Evolutionary conservation across 192 early-diverging fungal genomes (phyloP).

Genomic region (Mortierella antarctica): DNA sequence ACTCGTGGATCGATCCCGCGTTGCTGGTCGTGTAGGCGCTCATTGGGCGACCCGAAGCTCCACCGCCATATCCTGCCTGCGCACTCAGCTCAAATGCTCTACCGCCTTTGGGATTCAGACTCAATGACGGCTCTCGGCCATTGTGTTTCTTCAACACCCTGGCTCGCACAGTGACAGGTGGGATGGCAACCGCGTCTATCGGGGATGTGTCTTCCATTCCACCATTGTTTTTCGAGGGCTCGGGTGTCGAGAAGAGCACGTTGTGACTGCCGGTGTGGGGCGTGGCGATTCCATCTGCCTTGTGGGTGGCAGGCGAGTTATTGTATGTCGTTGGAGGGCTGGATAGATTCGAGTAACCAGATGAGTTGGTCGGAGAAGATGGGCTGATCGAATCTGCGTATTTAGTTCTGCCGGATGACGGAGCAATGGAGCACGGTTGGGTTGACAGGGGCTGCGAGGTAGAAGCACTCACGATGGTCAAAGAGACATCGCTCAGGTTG

Average conservation of each 20-base stretch:
- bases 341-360: constrained; percentile 17
- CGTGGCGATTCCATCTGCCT: not conserved
- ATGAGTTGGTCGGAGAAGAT: constrained; percentile 24
- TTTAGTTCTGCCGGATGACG: too few species aligned
- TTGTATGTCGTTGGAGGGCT: constrained; percentile 22
- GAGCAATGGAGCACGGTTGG: too few species aligned
- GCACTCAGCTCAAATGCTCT: constrained; percentile 18
- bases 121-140: constrained; percentile 16
- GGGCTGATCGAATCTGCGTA: constrained; percentile 14
- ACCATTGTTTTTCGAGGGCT: not conserved
- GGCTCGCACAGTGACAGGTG: not conserved
- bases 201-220: not conserved
- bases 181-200: constrained; percentile 18
- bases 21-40: constrained; percentile 23
- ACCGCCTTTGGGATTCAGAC: not conserved
- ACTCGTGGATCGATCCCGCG: constrained; percentile 19
- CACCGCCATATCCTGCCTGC: constrained; percentile 12
- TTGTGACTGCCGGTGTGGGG: constrained; percentile 7
- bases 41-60: constrained; percentile 11
- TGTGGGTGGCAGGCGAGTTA: constrained; percentile 23
- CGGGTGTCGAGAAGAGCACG: constrained; percentile 14
- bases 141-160: not conserved
- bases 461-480: not conserved
- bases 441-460: too few species aligned
- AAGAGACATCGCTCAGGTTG: not conserved